Evolutionary conservation across 805 yeast species (phyloP).

Genomic region (Teunomyces panamensis): DNA sequence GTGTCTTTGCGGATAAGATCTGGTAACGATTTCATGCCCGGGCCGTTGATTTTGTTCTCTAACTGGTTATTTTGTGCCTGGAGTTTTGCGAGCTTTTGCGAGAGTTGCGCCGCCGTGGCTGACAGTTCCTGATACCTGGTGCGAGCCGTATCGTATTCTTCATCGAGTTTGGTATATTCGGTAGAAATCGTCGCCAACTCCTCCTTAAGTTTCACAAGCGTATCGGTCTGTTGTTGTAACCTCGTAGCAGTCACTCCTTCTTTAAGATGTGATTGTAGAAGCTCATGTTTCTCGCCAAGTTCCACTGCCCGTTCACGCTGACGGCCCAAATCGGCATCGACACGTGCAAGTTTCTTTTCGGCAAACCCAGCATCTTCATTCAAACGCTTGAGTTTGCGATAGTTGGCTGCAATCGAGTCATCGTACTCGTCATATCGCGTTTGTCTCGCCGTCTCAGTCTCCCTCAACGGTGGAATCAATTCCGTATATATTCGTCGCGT

Average conservation of each 20-base stretch:
- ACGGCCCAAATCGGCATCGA: constrained; percentile 28
- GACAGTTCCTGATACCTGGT: constrained; percentile 34
- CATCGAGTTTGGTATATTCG: constrained; percentile 23
- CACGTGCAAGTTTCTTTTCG: constrained; percentile 31
- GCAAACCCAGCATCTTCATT: constrained; percentile 33
- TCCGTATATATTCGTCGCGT: constrained; percentile 12
- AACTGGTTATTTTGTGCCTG: constrained; percentile 18
- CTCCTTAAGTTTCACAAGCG: constrained; percentile 21
- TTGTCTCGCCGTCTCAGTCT: constrained; percentile 30
- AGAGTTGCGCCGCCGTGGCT: constrained; percentile 29
- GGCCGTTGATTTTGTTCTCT: constrained; percentile 25
- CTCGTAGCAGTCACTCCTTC: constrained; percentile 3
- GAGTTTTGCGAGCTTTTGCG: constrained; percentile 17
- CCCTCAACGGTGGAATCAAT: constrained; percentile 21
- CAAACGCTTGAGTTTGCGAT: constrained; percentile 28
- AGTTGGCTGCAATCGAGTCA: constrained; percentile 29
- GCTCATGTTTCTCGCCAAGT: constrained; percentile 8
- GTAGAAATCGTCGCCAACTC: constrained; percentile 22
- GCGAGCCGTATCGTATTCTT: constrained; percentile 29
- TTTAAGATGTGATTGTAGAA: constrained; percentile 4
- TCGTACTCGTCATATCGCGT: constrained; percentile 31
- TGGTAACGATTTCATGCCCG: constrained; percentile 36
- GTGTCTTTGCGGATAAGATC: constrained; percentile 33
- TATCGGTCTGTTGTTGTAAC: constrained; percentile 14
- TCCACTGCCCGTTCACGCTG: constrained; percentile 15